These are phyloP conservation scores for Russula vinacea DNA, from an alignment of 768 basidiomycete species.

Conservation along the genomic window DNA sequence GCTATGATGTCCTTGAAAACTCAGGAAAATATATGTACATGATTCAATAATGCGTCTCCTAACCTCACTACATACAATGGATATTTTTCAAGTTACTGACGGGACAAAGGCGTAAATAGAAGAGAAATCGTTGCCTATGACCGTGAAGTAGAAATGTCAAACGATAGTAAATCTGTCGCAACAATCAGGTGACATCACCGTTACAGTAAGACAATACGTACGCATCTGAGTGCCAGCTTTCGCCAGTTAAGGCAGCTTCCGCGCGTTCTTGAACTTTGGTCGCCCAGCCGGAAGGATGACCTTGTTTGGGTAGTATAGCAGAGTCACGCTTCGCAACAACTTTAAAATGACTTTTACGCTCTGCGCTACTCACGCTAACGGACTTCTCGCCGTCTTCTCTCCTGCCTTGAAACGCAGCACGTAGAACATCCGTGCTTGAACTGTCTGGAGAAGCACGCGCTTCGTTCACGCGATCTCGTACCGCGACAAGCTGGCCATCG, in stretches of 20 bases:
- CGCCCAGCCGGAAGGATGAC: slow-evolving; percentile 71
- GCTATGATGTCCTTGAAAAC: slow-evolving; percentile 53
- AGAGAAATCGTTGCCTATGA: no score
- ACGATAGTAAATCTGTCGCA: slow-evolving; percentile 10
- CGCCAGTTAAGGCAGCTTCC: slow-evolving; percentile 43
- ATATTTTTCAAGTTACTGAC: no score
- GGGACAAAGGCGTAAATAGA: neutral
- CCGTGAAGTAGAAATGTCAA: no score
- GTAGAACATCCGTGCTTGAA: slow-evolving; percentile 52
- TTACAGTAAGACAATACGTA: slow-evolving; percentile 32
- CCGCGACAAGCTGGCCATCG: slow-evolving; percentile 85
- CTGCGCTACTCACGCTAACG: slow-evolving; percentile 39
- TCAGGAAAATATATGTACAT: neutral
- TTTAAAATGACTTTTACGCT: slow-evolving; percentile 68
- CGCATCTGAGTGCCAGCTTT: slow-evolving; percentile 56
- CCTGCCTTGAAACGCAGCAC: slow-evolving; percentile 63
- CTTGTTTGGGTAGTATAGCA: slow-evolving; percentile 56
- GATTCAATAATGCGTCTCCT: no score
- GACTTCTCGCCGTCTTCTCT: slow-evolving; percentile 46
- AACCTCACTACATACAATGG: no score
- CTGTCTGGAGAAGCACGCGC: slow-evolving; percentile 38
- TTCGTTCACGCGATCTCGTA: slow-evolving; percentile 70
- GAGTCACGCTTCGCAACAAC: slow-evolving; percentile 71
- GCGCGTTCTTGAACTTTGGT: slow-evolving; percentile 50
- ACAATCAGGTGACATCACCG: neutral